Evolutionary conservation across 2,329 filamentous ascomycete species (phyloP), one percentile per base, ranked within the genome.

Genomic region (Fonsecaea nubica): DNA sequence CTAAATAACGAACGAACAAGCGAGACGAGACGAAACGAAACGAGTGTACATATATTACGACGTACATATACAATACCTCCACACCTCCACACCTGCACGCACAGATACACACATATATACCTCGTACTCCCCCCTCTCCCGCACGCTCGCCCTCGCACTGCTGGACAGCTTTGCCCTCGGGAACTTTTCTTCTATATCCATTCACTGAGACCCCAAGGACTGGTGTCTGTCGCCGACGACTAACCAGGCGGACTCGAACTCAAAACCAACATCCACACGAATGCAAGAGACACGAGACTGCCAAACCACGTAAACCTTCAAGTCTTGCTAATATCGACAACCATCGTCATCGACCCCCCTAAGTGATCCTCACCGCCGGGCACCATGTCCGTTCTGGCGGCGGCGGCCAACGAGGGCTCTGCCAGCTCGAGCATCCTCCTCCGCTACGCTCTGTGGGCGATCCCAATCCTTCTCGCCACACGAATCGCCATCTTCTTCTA

Each of bases 401-500:
- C 18, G 45, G 25, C 25, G 25, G 25, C 25, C 25, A 50, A 50
- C 9, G 45, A 50, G 7, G 18, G 18, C 45, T 21, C 45, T 25
- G 6, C 18, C 6, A 21, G 3, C 45, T 48, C 59, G 13, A 48
- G 52, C 38, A 45, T 62, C 50, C 61, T 66, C 40, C 32, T 66
- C 13, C 60, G 61, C 15, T 69, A 67, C 33, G 50, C 25, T 3
- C 8, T 67, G 9, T 66, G 65, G 45, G 56, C 61, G 1, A 33
- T 66, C 18, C 35, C 52, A 10, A 48, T 70, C 36, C 55, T 68
- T 33, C 15, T 53, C 25, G 40, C 59, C 12, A 60, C 56, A 5
- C 62, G 58, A 35, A 30, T 63, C 38, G 18, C 64, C 35, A 38
- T 67, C 13, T 71, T 67, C 40, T 56, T 77, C 25, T 69, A 72